Evolutionary conservation across 2,329 filamentous ascomycete genomes (phyloP), one percentile per base, ranked within the genome.

Genomic region (Botrytis cinerea): DNA sequence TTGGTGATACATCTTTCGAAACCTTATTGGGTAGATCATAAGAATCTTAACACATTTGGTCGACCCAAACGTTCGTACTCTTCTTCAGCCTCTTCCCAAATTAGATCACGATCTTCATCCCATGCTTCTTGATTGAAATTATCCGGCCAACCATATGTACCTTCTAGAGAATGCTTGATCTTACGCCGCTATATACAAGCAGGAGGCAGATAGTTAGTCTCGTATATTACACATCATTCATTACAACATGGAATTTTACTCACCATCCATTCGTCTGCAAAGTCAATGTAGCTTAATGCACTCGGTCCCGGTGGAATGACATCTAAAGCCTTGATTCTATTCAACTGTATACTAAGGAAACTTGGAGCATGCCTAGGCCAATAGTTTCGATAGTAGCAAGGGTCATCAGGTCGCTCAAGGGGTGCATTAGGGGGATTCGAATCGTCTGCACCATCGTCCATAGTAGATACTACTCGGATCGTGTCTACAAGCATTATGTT

Each of bases 311-410:
- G 61, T 45, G 61, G 61, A 46, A 64, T 64, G 9, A 1, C 40
- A 32, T 64, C 61, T 46, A 64, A 7, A 46, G 40, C 40, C 40
- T 64, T 64, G 61, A 64, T 64, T 46, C n/a, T 64, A 45, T 64
- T 64, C n/a, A 45, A 3, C 40, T 46, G 61, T 7, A 64, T 45
- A 46, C 61, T 40, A 46, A 64, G 61, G 40, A 45, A 64, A 45
- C n/a, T 64, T 46, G 61, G 61, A 46, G 61, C 61, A 64, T 64
- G 61, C n/a, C 61, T 32, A 32, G 61, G 40, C 61, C 61, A 64
- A 32, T 64, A 64, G 61, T 64, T 64, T 1, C 61, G 61, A 64
- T 64, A 46, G 40, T 64, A 46, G 16, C 0, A 12, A 35, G n/a
- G 6, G 7, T 64, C 40, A 32, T 32, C n/a, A 20, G 61, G 40